These are phyloP conservation scores for Kluyveromyces aestuarii DNA, from an alignment of 805 yeast genomes.

Conservation along the genomic window DNA sequence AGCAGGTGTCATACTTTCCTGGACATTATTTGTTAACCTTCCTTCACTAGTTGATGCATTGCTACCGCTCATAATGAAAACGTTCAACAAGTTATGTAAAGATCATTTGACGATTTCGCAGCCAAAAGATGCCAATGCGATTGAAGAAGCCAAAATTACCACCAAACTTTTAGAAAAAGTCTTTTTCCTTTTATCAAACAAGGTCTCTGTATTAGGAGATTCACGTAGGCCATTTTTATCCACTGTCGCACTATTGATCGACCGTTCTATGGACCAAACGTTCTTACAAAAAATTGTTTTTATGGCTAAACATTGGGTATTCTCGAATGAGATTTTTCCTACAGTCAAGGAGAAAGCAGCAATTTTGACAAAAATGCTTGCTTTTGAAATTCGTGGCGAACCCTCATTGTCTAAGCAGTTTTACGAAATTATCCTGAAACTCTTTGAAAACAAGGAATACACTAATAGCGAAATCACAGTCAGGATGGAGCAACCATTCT, in stretches of 20 bases:
- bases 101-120: slow-evolving; percentile 63
- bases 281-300: slow-evolving; percentile 65
- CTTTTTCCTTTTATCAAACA: slow-evolving; percentile 63
- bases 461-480: slow-evolving; percentile 84
- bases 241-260: slow-evolving; percentile 80
- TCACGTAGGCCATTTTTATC: slow-evolving; percentile 85
- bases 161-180: slow-evolving; percentile 68
- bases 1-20: slow-evolving; percentile 76
- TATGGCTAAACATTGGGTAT: slow-evolving; percentile 84
- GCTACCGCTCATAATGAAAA: slow-evolving; percentile 70
- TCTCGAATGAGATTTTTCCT: slow-evolving; percentile 81
- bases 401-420: slow-evolving; percentile 66
- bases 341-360: slow-evolving; percentile 95
- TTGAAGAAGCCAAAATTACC: slow-evolving; percentile 75
- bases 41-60: slow-evolving; percentile 70
- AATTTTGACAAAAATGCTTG: slow-evolving; percentile 84
- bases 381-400: slow-evolving; percentile 83
- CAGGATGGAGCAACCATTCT: slow-evolving; percentile 91
- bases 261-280: slow-evolving; percentile 71
- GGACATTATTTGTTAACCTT: slow-evolving; percentile 68
- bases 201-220: slow-evolving; percentile 85
- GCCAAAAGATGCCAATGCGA: slow-evolving; percentile 31
- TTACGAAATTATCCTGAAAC: slow-evolving; percentile 77
- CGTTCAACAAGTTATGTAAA: slow-evolving; percentile 80
- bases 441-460: slow-evolving; percentile 71